Evolutionary conservation across 129 eudicot species (phyloP), one percentile per base, ranked within the genome.

Genomic region (Glebionis coronaria): DNA sequence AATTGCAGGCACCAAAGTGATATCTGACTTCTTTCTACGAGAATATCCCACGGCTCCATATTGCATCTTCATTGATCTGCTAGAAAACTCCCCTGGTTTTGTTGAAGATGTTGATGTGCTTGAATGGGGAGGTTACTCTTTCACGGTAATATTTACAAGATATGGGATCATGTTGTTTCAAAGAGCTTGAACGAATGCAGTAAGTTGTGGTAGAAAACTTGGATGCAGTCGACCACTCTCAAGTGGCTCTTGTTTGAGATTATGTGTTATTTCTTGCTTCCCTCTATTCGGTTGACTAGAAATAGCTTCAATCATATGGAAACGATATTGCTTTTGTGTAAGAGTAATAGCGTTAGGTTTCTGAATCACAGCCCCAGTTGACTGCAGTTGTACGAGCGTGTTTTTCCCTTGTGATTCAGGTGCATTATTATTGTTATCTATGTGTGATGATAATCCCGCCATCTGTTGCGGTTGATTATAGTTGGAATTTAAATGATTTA

Each of bases 341-440:
- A 6, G 35, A 29, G 9, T 8, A 31, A 0, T 31, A 31, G 38
- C 38, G 5, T 31, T 31, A 5, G 9, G 38, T 4, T 31, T 7
- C 38, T 4, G 38, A 31, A 31, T 5, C 8, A 4, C 5, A 4
- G 1, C 38, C 66, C 83, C 87, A 67, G 76, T 61, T 71, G 82
- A 18, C 72, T 80, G 95, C 74, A 80, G 97, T 67, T 84, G 88
- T 68, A 82, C 19, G 25, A 74, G 66, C 55, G 80, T 70, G 63
- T 84, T 84, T 78, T 83, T 84, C 92, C 85, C 77, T 49, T 76
- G 80, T 55, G 73, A 65, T 47, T 82, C 89, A 15, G 82, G 53
- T 68, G 80, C 87, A 42, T 69, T 80, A 23, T 76, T 76, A 21
- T 72, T 20, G 20, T 83, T 91, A 14, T 87, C 95, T 61, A 77